These are phyloP conservation scores for Thelonectria blattea DNA, from an alignment of 2,329 filamentous ascomycete species.

Conservation along the genomic window DNA sequence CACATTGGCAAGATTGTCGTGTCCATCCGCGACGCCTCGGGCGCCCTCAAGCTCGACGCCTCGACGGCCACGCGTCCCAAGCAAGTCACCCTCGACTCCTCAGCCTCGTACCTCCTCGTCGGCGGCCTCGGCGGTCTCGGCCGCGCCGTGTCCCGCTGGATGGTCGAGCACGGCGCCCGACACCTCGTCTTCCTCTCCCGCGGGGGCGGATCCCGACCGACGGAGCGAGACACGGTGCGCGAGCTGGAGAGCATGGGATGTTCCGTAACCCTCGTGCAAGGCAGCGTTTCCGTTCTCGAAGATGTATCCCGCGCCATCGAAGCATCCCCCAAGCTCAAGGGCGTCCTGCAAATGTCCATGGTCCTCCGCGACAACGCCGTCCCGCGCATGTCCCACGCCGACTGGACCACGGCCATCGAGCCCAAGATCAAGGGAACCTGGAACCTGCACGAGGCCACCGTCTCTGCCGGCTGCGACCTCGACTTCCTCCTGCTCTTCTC, in stretches of 20 bases:
- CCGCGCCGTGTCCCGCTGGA: slow-evolving; percentile 9
- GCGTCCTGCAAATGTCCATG: slow-evolving; percentile 51
- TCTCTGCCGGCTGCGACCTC: slow-evolving; percentile 27
- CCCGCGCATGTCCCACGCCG: slow-evolving; percentile 42
- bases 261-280: slow-evolving; percentile 37
- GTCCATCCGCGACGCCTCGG: slow-evolving; percentile 24
- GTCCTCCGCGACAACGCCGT: slow-evolving; percentile 37
- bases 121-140: slow-evolving; percentile 31
- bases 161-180: slow-evolving; percentile 24
- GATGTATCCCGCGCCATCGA: slow-evolving; percentile 38
- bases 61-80: not conserved
- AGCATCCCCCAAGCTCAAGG: slow-evolving; percentile 40
- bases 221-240: slow-evolving; percentile 22
- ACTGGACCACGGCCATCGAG: slow-evolving; percentile 36
- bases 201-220: slow-evolving; percentile 6
- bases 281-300: slow-evolving; percentile 40
- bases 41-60: not conserved
- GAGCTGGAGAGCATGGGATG: slow-evolving; percentile 39
- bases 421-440: slow-evolving; percentile 47
- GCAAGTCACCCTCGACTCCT: slow-evolving; percentile 17
- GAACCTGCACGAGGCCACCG: slow-evolving; percentile 47
- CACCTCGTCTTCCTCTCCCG: slow-evolving; percentile 22
- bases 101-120: slow-evolving; percentile 38
- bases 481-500: slow-evolving; percentile 48
- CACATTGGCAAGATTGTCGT: slow-evolving; percentile 53